Conservation (phyloP, 495 filamentous ascomycete species). For the Penicillium samsonianum region DNA sequence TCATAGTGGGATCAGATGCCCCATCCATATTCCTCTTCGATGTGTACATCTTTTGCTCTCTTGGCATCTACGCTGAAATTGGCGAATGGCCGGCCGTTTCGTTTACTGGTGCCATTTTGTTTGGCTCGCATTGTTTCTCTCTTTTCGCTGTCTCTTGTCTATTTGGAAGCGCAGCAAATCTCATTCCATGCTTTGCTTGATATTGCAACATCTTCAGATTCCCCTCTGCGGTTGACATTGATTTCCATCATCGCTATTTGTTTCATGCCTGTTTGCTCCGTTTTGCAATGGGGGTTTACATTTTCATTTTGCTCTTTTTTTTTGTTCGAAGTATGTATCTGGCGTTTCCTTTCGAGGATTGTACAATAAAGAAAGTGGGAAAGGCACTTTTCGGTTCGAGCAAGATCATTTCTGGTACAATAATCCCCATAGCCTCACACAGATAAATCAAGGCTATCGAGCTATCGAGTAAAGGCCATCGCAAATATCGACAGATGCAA, state of each 20-base stretch:
- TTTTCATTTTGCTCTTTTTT: conserved; percentile 3
- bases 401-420: conserved; percentile 13
- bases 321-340: conserved; percentile 14
- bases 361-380: conserved; percentile 30
- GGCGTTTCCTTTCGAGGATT: conserved; percentile 24
- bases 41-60: conserved; percentile 7
- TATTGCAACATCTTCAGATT: conserved; percentile 24
- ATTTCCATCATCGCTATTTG: conserved; percentile 17
- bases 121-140: background rate
- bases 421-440: conserved; percentile 1
- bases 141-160: conserved; percentile 1
- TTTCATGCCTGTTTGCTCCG: conserved; percentile 11
- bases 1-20: conserved; percentile 15
- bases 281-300: conserved; percentile 1
- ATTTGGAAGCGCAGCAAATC: conserved; percentile 12
- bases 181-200: conserved; percentile 19
- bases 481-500: conserved; percentile 10
- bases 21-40: conserved; percentile 9
- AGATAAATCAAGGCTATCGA: conserved; percentile 3
- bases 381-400: conserved; percentile 29
- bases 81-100: conserved; percentile 7
- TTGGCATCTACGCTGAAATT: conserved; percentile 6
- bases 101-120: background rate
- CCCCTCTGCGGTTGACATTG: conserved; percentile 23
- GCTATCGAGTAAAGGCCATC: conserved; percentile 16